Evolutionary conservation across 257 asterid genomes (phyloP), one percentile per base, ranked within the genome.

Genomic region (Solanum piurae): DNA sequence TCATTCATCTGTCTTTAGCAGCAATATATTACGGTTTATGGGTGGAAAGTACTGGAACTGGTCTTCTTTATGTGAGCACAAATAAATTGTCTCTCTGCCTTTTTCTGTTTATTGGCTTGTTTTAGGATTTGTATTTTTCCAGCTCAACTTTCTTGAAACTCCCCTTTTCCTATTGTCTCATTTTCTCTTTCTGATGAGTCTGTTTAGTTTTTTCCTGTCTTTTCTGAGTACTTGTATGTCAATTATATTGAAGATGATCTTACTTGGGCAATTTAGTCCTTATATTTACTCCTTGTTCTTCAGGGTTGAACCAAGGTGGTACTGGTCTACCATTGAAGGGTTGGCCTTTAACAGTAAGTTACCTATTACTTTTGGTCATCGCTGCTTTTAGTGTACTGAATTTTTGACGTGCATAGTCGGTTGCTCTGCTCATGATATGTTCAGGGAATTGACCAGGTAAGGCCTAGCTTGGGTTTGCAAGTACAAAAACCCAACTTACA

Each of bases 291-390:
- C 86, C 69, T 49, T 82, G 44, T 82, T 86, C 83, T 72, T 31
- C 89, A 95, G 99, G 99, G 86, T 92, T 98, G 89, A 96, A 94
- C 94, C 99, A 96, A 92, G 95, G 98, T 74, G 94, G 94, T 87
- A 95, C 92, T 95, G 95, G 93, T 89, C 89, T 97, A 94, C 96
- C 99, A 69, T 83, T 97, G 98, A 97, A 96, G 91, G 99, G 99
- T 86, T 96, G 99, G 98, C 99, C 99, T 27, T 92, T 97, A 83
- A 96, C 99, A 44, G 99, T 97, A 92, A 95, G 99, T 94, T 58
- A 74, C 84, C 88, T 55, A 66, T 40, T 58, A 44, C 14, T 80
- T 87, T 77, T 29, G 34, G 12, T 62, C 82, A 23, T n/a, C 85
- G 75, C 84, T 69, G 37, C 37, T 49, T 52, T 46, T 29, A 4